Percentiles rank a stretch among this genome's conserved stretches.
These are phyloP conservation scores for Fraxinus angustifolia DNA, from an alignment of 305 asterid species.

Conservation along the genomic window DNA sequence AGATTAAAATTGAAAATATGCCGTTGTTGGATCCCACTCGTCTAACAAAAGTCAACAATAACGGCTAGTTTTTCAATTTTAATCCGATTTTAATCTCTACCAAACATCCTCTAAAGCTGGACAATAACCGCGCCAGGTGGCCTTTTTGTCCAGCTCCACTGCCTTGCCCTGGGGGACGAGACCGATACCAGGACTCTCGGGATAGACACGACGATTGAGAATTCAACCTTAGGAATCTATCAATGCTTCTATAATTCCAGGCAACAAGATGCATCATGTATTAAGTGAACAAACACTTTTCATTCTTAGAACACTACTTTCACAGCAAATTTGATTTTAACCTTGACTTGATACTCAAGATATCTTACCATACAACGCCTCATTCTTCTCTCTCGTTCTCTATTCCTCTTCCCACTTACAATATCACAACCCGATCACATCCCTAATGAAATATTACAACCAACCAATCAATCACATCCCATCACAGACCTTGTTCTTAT, in stretches of 20 bases:
- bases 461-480: not conserved
- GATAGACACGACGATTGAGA: conserved; percentile 71
- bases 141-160: conserved; percentile 54
- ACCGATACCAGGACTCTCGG: conserved; percentile 66
- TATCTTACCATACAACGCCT: not conserved
- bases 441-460: not conserved
- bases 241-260: not conserved
- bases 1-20: too few relatives aligned
- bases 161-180: conserved; percentile 42
- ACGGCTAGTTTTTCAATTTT: too few relatives aligned
- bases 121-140: not conserved
- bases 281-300: too few relatives aligned
- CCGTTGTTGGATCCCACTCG: too few relatives aligned
- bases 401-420: not conserved
- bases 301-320: not conserved
- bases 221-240: conserved; percentile 21
- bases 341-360: not conserved
- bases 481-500: not conserved
- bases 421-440: not conserved
- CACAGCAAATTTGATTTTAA: not conserved
- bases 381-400: not conserved
- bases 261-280: not conserved
- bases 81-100: too few relatives aligned
- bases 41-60: too few relatives aligned
- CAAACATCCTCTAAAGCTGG: too few relatives aligned